Evolutionary conservation across 2,329 filamentous ascomycete species (phyloP), one percentile per base, ranked within the genome.

Genomic region (Colletotrichum chrysophilum): DNA sequence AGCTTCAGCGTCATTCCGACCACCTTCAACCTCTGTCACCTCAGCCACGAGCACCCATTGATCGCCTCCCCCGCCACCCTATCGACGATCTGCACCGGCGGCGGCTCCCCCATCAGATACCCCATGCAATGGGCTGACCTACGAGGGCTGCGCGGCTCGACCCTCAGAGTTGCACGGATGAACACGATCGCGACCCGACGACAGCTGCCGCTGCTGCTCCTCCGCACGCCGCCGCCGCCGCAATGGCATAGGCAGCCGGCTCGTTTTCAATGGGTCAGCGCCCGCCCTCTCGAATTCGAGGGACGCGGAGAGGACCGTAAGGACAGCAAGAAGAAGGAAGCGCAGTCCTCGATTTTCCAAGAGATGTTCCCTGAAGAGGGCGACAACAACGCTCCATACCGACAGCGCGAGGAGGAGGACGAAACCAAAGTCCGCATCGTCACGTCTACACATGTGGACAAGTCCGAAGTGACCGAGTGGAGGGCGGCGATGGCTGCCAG

Each of bases 41-140:
- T 52, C 43, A 21, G n/a, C 64, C 64, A 55, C 26, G 10, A 16
- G 14, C n/a, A 26, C 36, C 38, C 26, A 36, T n/a, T 43, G 14
- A 26, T 16, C 48, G 48, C 30, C 65, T 56, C 55, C 36, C 55
- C 26, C 34, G 28, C 28, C 26, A 16, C 4, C 21, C 30, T 14
- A 43, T 70, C 43, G 16, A 28, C 21, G 12, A 48, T 4, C 60
- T 66, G 61, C 69, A 28, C 61, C 62, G 60, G 48, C 70, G 71
- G 56, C 18, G 32, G 48, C 24, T 60, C 62, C 48, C 48, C 38
- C 12, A 43, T 26, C 30, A 66, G 24, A 52, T 52, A 66, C 70
- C 30, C 36, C 74, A 77, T 77, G 76, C 76, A 58, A 77, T 77
- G 74, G 76, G 70, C 74, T 76, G 76, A 76, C 34, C 66, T 70